Base-by-base conservation (phyloP, 2,329 filamentous ascomycete genomes). In the Fusarium sp. region DNA sequence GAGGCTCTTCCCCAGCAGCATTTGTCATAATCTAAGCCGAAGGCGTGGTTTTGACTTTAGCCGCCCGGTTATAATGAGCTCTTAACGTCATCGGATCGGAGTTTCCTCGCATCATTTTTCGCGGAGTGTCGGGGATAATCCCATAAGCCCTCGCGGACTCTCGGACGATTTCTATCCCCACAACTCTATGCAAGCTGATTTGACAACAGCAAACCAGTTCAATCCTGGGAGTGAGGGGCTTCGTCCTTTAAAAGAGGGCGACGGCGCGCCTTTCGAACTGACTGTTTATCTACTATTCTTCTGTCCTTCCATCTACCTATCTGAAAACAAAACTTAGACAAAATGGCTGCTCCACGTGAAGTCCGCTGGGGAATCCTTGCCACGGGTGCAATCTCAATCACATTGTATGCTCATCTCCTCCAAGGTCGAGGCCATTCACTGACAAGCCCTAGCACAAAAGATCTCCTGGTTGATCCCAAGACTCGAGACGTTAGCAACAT, bases 381-480 rank as follows among this genome's bases (percentile, higher is more conserved):
- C 20, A 65, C 63, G 8, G 63, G 63, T 9, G 63, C 49, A 23
- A 65, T 65, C 33, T 34, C 63, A n/a, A 29, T 34, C 2, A 62
- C 62, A 7, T 65, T 65, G 62, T 65, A 54, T 6, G 44, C 36
- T 49, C 9, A 18, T 25, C 20, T 40, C 31, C 1, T 9, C 13
- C 11, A 13, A 2, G 4, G n/a, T 13, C 6, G 6, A 44, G 29
- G 6, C 4, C 18, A 55, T n/a, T 36, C 18, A n/a, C 10, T 34
- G 4, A 11, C 23, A 57, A 9, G 4, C 6, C 9, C 7, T 9
- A 62, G 62, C 53, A 55, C 62, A 1, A 89, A 90, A 79, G 93
- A 96, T 77, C 86, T 97, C 50, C 88, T 93, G 66, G 85, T 87
- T 65, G 89, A 94, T 79, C 90, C 93, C 9, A 82, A 84, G 36